Evolutionary conservation across 139 green algal species (phyloP), one percentile per base, ranked within the genome.

Genomic region (Raphidocelis subcapitata): DNA sequence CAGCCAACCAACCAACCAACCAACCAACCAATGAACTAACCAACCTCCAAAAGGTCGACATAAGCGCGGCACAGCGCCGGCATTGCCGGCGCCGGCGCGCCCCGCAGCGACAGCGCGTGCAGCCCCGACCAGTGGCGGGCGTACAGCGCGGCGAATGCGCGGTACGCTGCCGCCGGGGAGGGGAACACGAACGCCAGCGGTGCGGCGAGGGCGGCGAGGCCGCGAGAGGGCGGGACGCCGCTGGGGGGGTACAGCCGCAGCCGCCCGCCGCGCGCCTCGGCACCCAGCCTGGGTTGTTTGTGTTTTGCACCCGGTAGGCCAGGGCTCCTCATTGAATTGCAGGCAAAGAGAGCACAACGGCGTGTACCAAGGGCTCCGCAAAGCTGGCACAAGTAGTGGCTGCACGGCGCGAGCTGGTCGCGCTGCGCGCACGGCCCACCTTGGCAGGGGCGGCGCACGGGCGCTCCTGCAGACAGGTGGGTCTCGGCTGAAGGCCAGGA

Each of bases 51-150:
- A 36, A 89, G 61, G 5, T 66, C 49, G 44, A 81, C 60, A 32
- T 86, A 89, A 1, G 75, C 77, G 8, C 67, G 55, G 32, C 81
- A 73, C 46, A 93, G 81, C 62, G 79, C 67, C 12, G 85, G 79
- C 65, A 91, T 75, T 14, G 77, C 75, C 3, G 88, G 76, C 15
- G 75, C 67, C 16, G 80, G 76, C n/a, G 59, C 59, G 2, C 62
- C 65, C 8, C 65, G 65, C 18, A 54, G 4, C 33, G 31, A 70
- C 12, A 90, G 72, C 16, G 69, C 77, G 69, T 87, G 75, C n/a
- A 93, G 82, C 62, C 82, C 74, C 68, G 79, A 86, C 84, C 86
- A 93, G 81, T 81, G 84, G 56, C 85, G 86, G 71, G 76, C 82
- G 76, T 90, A 92, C 82, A 92, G 65, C 1, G 87, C 73, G 3